Evolutionary conservation across 805 yeast genomes (phyloP), one percentile per base, ranked within the genome.

Genomic region (Metschnikowia continentalis): DNA sequence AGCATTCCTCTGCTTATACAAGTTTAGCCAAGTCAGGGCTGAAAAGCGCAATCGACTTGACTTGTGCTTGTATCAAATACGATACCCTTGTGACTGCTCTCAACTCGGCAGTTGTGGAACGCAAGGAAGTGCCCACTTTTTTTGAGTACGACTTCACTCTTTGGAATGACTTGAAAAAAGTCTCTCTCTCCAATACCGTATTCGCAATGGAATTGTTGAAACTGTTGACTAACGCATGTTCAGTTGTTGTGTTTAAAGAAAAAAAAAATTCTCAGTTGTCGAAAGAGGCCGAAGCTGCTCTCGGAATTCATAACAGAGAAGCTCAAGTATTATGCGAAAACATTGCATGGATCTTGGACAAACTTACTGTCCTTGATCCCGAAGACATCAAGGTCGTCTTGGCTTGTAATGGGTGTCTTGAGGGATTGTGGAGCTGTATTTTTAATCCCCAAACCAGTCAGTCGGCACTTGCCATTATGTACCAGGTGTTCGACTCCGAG

Each of bases 371-470:
- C 47, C 60, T 65, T 11, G 70, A 71, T 15, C 65, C 69, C 5
- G 45, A 52, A 0, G 54, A 53, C 5, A 54, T 73, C 20, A 57
- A 60, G 37, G 48, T 49, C 3, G 56, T 71, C 0, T 61, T 71
- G 20, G 38, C 44, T 1, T 59, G 66, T n/a, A 49, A 48, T 0
- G 64, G 67, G 2, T 76, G 82, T 4, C 71, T 85, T 44, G 62
- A 65, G n/a, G 86, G 91, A 0, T 76, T 87, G 50, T 86, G 95
- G 88, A 77, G 90, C 0, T 82, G 88, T 61, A 69, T 88, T 2
- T 80, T 89, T 49, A 81, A 91, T 0, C 81, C 90, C 0, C 73
- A 78, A 15, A 66, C 85, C 3, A 85, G 83, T 52, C 90, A 88
- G 61, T 76, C 84, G 1, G 86, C 91, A 1, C 76, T 87, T 5